Base-by-base conservation (phyloP, 129 eudicot genomes). In the Glebionis coronaria region DNA sequence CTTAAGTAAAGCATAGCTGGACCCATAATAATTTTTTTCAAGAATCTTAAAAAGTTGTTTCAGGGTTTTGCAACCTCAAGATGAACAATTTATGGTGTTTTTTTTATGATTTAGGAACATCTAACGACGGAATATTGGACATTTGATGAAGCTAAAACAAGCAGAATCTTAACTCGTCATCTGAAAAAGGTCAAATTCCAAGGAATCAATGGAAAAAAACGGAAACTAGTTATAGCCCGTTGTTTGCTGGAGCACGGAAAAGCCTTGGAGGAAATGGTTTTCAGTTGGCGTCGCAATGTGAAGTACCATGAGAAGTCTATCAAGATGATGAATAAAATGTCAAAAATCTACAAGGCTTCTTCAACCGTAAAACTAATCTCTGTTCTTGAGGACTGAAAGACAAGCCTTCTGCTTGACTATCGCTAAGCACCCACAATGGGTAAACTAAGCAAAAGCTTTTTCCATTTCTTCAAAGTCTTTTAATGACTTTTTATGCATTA, bases 71-170 rank as follows among this genome's bases (percentile, higher is more conserved):
- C 42, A 35, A 20, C 60, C 31, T 55, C 14, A n/a, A 19, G 60
- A 55, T 55, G 14, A 55, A 55, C n/a, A 54, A 16, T 27, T 55
- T 55, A 20, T 55, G 5, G n/a, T n/a, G 2, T 3, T 12, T 67
- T n/a, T 65, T 65, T 9, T 2, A 9, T 66, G 46, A 25, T 65
- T n/a, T 65, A 65, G 70, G 23, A 65, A n/a, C 18, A n/a, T n/a
- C 20, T 16, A 1, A 27, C 15, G 0, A 21, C 9, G 10, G 14
- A 38, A 13, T 2, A 0, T 38, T 44, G 44, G 61, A 5, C 19
- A 11, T 52, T 67, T 9, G 51, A 67, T 51, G 50, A 44, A n/a
- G 58, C 4, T 11, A 49, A 67, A 9, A 10, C 16, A 15, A 29
- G 5, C 12, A 38, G 28, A 18, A 29, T 67, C 61, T n/a, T 31